These are phyloP conservation scores for Ophiostoma sp. DNA, from an alignment of 2,329 filamentous ascomycete species.

Conservation along the genomic window DNA sequence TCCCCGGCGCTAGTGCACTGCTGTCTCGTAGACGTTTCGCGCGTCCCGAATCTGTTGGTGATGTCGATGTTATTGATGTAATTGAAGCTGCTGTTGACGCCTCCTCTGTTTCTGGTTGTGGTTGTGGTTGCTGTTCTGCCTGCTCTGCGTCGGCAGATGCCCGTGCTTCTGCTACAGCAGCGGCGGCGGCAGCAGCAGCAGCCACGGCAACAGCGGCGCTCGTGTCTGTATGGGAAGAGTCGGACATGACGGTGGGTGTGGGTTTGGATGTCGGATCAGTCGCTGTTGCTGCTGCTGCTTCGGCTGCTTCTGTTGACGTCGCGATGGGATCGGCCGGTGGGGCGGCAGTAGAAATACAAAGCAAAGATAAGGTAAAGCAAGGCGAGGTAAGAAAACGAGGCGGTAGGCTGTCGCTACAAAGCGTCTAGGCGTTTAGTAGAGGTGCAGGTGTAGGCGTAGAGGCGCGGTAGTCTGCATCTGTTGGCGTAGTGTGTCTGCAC, in stretches of 20 bases:
- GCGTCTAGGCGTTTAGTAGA: background rate
- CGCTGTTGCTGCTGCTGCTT: background rate
- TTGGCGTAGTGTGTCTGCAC: background rate
- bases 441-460: background rate
- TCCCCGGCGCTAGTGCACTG: background rate
- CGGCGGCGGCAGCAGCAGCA: slow-evolving; percentile 29
- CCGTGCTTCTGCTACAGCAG: slow-evolving; percentile 29
- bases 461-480: background rate
- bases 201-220: slow-evolving; percentile 30
- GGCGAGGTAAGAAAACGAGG: background rate
- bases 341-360: slow-evolving; percentile 28
- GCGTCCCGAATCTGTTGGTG: background rate
- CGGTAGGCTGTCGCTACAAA: background rate
- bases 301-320: background rate
- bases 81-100: slow-evolving; percentile 28
- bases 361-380: background rate
- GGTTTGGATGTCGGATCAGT: slow-evolving; percentile 27
- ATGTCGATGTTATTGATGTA: background rate
- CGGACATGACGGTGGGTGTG: background rate
- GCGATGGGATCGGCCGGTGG: slow-evolving; percentile 32
- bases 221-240: slow-evolving; percentile 27
- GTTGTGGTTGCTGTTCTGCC: background rate
- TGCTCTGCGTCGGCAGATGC: slow-evolving; percentile 10
- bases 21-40: background rate
- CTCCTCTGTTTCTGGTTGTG: slow-evolving; percentile 21